Percentiles rank a stretch among this genome's conserved stretches.
Evolutionary conservation across 257 asterid genomes (phyloP).

Genomic region (Anisodus tanguticus): DNA sequence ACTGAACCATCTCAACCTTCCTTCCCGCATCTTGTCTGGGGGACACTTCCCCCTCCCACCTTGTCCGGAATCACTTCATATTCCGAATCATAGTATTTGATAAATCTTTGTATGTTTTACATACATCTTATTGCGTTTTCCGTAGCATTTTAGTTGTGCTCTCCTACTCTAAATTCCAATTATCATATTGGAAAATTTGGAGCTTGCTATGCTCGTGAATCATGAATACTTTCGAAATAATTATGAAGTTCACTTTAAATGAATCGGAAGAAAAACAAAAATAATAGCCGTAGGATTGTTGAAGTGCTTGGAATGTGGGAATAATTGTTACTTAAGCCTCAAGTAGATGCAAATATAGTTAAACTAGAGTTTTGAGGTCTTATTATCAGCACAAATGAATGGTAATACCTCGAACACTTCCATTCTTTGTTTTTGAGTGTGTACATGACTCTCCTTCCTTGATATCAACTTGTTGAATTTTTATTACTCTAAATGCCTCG

Average conservation of each 20-base stretch:
- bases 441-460: not conserved
- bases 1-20: too few species aligned
- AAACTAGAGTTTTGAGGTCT: slow-evolving; percentile 17
- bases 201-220: slow-evolving; percentile 14
- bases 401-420: not conserved
- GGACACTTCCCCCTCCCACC: too few species aligned
- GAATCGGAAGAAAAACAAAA: not conserved
- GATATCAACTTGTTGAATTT: slow-evolving; percentile 6
- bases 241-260: slow-evolving; percentile 1
- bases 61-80: too few species aligned
- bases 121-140: slow-evolving; percentile 5
- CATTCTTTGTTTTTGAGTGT: not conserved
- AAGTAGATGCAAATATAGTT: not conserved
- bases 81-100: not conserved
- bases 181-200: not conserved
- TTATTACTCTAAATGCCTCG: slow-evolving; percentile 1
- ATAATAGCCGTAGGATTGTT: slow-evolving; percentile 16
- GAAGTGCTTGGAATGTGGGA: not conserved
- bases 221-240: not conserved
- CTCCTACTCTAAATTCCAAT: not conserved
- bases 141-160: not conserved
- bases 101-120: not conserved
- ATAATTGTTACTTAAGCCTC: not conserved
- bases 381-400: not conserved
- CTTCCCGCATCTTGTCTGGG: too few species aligned